Evolutionary conservation across 1,139 yeast genomes (phyloP), one percentile per base, ranked within the genome.

Genomic region (Yamadazyma oceani): DNA sequence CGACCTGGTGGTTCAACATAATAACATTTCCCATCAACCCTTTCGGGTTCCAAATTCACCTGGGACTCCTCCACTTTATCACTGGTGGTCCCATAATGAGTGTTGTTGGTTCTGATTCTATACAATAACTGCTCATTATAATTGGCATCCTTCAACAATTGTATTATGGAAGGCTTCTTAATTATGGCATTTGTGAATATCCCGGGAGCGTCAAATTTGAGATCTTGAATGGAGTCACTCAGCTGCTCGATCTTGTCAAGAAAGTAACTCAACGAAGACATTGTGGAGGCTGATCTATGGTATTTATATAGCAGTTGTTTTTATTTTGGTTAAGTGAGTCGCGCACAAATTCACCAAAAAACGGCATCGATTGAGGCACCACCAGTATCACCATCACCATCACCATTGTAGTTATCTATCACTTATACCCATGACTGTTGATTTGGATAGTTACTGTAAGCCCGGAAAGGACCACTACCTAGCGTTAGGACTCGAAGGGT

Each of bases 401-500:
- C 26, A n/a, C n/a, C n/a, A n/a, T n/a, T n/a, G n/a, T n/a, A n/a
- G n/a, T n/a, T n/a, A n/a, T n/a, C n/a, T n/a, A n/a, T n/a, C n/a
- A n/a, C n/a, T n/a, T n/a, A n/a, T n/a, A n/a, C n/a, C n/a, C n/a
- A 56, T 58, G 60, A 48, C 61, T 16, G 69, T 69, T 3, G 66
- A 70, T 44, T 54, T 73, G 31, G 78, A 73, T 48, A 45, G 54
- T 35, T 61, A 55, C 45, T 57, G 60, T 31, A 66, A 64, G 35
- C 70, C 71, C 2, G 79, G 73, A 11, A 66, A 72, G 44, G 62
- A 64, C 39, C 67, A 67, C 54, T 85, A 82, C 49, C 61, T 87
- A 13, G 96, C 96, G 0, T 57, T 92, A 2, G 98, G 98, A 0
- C 74, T 92, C 21, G 98, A 92, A 60, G 99, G 99, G 1, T 89